Evolutionary conservation across 1,139 yeast species (phyloP).

Genomic region (Yamadazyma diospyri): DNA sequence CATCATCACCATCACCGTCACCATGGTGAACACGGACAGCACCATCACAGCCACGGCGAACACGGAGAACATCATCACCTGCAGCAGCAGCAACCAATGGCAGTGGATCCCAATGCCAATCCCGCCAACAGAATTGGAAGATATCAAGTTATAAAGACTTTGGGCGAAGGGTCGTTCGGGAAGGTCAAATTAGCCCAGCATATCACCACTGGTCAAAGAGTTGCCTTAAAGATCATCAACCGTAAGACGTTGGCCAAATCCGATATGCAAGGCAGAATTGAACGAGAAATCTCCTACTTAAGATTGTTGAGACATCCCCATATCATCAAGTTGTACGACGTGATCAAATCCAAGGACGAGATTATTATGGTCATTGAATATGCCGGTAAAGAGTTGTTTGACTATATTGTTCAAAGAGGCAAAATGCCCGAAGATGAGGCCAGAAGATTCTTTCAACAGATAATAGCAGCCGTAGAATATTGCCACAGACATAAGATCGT

Average conservation of each 20-base stretch:
- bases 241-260: conserved; percentile 90
- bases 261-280: conserved; percentile 97
- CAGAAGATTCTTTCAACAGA: conserved; percentile 92
- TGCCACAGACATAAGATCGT: conserved; percentile 98
- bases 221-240: conserved; percentile 91
- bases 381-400: conserved; percentile 95
- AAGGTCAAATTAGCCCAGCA: conserved; percentile 96
- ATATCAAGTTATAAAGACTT: conserved; percentile 88
- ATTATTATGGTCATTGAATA: conserved; percentile 97
- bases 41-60: conserved; percentile 6
- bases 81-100: conserved; percentile 13
- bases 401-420: conserved; percentile 92
- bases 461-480: conserved; percentile 95
- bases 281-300: conserved; percentile 88
- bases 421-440: conserved; percentile 95
- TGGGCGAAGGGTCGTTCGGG: conserved; percentile 98
- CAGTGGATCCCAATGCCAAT: conserved; percentile 27
- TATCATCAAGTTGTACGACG: conserved; percentile 93
- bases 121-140: conserved; percentile 70
- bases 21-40: conserved; percentile 7
- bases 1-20: conserved; percentile 10
- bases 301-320: conserved; percentile 93
- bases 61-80: neutral
- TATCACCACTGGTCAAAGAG: conserved; percentile 86
- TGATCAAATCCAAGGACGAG: conserved; percentile 92